Percentiles rank a stretch among this genome's conserved stretches.
Evolutionary conservation across 441 rosid genomes (phyloP).

Genomic region (Geranium incanum): DNA sequence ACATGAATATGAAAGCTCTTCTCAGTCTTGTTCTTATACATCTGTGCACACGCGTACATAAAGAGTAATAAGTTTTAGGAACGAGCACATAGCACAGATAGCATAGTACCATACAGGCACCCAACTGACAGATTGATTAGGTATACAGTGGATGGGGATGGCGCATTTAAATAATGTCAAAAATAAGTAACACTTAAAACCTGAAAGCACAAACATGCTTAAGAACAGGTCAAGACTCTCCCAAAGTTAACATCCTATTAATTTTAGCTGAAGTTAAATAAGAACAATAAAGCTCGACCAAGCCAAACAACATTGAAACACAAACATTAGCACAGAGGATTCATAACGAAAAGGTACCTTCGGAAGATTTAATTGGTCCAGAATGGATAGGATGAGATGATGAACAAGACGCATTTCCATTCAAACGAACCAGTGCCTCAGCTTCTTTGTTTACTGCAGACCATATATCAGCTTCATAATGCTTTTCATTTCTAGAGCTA

Average conservation of each 20-base stretch:
- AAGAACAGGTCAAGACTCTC: neutral
- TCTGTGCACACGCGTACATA: neutral
- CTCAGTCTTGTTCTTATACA: neutral
- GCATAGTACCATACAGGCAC: neutral
- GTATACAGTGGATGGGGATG: neutral
- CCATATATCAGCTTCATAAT: conserved; percentile 27
- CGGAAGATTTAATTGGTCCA: conserved; percentile 34
- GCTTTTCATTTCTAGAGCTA: conserved; percentile 26
- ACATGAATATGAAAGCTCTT: neutral
- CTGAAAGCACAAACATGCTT: conserved; percentile 8
- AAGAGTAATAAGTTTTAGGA: neutral
- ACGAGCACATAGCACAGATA: neutral
- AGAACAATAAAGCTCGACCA: neutral
- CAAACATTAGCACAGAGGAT: conserved; percentile 9
- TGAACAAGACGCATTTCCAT: conserved; percentile 33
- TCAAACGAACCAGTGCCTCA: conserved; percentile 28
- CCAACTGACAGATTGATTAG: neutral
- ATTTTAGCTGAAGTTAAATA: neutral
- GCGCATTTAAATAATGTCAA: neutral
- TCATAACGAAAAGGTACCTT: conserved; percentile 34
- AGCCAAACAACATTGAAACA: conserved; percentile 11
- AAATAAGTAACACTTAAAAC: conserved; percentile 1
- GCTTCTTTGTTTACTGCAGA: conserved; percentile 40
- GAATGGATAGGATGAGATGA: conserved; percentile 31
- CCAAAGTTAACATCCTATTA: neutral